These are phyloP conservation scores for Climacium dendroides DNA, from an alignment of 225 moss, liverwort and hornwort species.

Conservation along the genomic window DNA sequence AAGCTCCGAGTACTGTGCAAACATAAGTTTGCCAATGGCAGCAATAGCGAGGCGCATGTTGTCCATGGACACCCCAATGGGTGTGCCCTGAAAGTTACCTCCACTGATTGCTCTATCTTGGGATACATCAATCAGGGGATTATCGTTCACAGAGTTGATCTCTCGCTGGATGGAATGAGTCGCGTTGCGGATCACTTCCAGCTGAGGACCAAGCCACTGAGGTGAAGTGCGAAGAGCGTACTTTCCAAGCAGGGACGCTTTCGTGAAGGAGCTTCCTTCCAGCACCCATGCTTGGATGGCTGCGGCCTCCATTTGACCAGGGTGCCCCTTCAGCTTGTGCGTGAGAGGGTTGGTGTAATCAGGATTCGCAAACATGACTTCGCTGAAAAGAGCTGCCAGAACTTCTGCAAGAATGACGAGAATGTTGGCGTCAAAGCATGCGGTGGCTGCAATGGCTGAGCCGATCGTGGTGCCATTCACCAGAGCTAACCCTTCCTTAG, in stretches of 20 bases:
- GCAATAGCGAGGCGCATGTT: conserved; percentile 47
- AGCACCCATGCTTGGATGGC: conserved; percentile 68
- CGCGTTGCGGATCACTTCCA: conserved; percentile 30
- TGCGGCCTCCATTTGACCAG: conserved; percentile 70
- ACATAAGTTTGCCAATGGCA: conserved; percentile 53
- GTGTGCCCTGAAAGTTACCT: conserved; percentile 59
- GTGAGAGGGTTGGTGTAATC: conserved; percentile 62
- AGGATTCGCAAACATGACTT: conserved; percentile 64
- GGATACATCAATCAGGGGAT: conserved; percentile 46
- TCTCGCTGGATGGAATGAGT: conserved; percentile 66
- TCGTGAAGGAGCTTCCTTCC: conserved; percentile 53
- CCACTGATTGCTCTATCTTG: conserved; percentile 55
- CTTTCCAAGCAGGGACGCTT: conserved; percentile 31
- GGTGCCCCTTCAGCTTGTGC: conserved; percentile 67
- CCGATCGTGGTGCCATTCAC: conserved; percentile 72
- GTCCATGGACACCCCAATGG: conserved; percentile 58
- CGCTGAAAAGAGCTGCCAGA: conserved; percentile 48
- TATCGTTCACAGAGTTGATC: conserved; percentile 65
- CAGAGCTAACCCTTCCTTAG: conserved; percentile 62
- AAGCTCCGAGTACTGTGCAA: conserved; percentile 51
- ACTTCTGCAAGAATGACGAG: conserved; percentile 38
- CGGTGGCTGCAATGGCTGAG: conserved; percentile 43
- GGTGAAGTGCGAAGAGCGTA: conserved; percentile 76
- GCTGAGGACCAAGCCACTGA: conserved; percentile 66
- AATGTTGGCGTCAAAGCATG: conserved; percentile 56